These are phyloP conservation scores for Acer negundo DNA, from an alignment of 345 rosid genomes.

Conservation along the genomic window DNA sequence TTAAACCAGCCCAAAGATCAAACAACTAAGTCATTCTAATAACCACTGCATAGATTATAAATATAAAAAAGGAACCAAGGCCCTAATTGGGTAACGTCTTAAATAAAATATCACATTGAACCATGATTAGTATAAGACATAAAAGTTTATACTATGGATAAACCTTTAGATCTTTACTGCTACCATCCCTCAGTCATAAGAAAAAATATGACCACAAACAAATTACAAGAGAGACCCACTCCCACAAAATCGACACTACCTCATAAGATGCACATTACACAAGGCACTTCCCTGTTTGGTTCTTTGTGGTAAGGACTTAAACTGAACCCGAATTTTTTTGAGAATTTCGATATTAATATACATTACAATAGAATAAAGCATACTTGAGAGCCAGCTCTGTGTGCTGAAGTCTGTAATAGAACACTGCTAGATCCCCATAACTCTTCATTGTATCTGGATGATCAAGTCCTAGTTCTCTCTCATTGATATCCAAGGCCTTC, in stretches of 20 bases:
- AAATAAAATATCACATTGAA: constrained; percentile 4
- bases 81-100: background rate
- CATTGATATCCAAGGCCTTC: constrained; percentile 98
- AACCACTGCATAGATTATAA: background rate
- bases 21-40: background rate
- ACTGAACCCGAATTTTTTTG: background rate
- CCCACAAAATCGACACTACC: background rate
- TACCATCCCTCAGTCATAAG: background rate
- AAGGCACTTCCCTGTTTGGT: background rate
- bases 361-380: constrained; percentile 25
- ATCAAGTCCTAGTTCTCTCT: constrained; percentile 97
- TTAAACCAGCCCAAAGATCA: background rate
- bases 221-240: background rate
- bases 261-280: background rate
- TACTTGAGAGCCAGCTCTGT: constrained; percentile 99
- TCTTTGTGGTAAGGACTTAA: background rate
- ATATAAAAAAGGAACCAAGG: background rate
- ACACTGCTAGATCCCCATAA: constrained; percentile 99
- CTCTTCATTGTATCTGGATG: constrained; percentile 99
- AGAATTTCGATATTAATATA: background rate
- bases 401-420: constrained; percentile 98
- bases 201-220: background rate
- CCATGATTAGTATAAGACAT: background rate
- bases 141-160: background rate
- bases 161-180: background rate